Evolutionary conservation across 1,139 yeast genomes (phyloP).

Genomic region (Magnusiomyces suaveolens): DNA sequence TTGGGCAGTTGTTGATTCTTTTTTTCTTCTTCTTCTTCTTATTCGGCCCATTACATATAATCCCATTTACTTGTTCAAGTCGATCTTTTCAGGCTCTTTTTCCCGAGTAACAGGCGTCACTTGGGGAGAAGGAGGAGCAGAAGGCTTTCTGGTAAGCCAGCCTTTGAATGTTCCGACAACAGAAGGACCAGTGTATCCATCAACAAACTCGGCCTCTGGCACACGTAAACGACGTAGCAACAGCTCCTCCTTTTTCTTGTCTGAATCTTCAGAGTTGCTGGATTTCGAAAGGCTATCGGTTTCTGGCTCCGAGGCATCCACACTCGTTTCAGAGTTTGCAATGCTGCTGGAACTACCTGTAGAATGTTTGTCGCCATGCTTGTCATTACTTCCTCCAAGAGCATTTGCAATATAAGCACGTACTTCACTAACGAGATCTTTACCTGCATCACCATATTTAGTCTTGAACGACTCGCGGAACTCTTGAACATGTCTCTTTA

Average conservation of each 20-base stretch:
- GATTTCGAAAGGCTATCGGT: constrained; percentile 4
- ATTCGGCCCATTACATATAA: too few species aligned
- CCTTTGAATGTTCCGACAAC: constrained; percentile 55
- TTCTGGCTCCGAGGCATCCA: background rate
- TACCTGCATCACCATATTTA: constrained; percentile 63
- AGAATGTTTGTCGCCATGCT: constrained; percentile 8
- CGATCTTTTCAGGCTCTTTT: background rate
- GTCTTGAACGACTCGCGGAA: constrained; percentile 80
- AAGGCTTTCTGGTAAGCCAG: constrained; percentile 47
- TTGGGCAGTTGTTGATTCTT: too few species aligned
- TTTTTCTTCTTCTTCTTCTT: background rate
- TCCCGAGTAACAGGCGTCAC: background rate
- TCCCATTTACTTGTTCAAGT: background rate
- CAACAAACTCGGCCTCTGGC: constrained; percentile 58
- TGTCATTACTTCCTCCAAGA: constrained; percentile 16
- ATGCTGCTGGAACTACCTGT: background rate
- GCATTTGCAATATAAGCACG: constrained; percentile 38
- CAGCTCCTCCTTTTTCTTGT: background rate
- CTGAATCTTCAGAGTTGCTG: background rate
- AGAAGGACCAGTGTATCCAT: constrained; percentile 41
- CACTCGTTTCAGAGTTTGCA: constrained; percentile 1
- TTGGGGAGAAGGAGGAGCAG: constrained; percentile 10
- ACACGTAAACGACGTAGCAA: constrained; percentile 27
- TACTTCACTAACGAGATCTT: constrained; percentile 74
- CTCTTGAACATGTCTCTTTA: constrained; percentile 80